phyloP scores from a whole-genome alignment of 2,329 filamentous ascomycete genomes.

The Scytalidium lignicola region DNA sequence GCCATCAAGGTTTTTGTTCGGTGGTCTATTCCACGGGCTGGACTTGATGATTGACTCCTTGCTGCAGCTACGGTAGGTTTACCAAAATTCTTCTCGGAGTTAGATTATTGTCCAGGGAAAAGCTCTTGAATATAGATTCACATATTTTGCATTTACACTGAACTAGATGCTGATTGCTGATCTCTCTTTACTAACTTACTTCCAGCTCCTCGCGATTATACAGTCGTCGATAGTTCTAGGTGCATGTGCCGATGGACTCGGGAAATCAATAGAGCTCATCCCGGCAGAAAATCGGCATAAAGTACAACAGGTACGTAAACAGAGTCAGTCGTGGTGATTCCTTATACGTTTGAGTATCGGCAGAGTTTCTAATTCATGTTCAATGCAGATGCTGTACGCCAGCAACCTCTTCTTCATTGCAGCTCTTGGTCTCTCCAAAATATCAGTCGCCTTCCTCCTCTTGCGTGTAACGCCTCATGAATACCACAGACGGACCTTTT shows the following conservation, averaged over 20 bases:
- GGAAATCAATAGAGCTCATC: slow-evolving; percentile 13
- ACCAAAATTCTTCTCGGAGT: no score
- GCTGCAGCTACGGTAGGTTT: slow-evolving; percentile 3
- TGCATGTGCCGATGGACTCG: slow-evolving; percentile 8
- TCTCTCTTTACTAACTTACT: not conserved
- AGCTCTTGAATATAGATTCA: no score
- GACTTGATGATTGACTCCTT: slow-evolving; percentile 7
- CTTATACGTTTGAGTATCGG: no score
- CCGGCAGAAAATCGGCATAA: slow-evolving; percentile 1
- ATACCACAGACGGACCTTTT: slow-evolving; percentile 32
- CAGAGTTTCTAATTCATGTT: not conserved
- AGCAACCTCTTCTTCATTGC: slow-evolving; percentile 37
- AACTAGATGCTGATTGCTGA: no score
- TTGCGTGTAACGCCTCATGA: slow-evolving; percentile 39
- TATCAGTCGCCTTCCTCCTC: slow-evolving; percentile 36
- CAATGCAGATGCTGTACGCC: slow-evolving; percentile 28
- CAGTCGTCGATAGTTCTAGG: slow-evolving; percentile 7
- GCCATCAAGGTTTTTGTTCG: slow-evolving; percentile 6
- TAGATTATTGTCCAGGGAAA: no score
- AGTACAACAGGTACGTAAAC: slow-evolving; percentile 8
- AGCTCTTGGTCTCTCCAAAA: slow-evolving; percentile 37
- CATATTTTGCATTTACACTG: no score
- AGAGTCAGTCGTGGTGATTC: no score
- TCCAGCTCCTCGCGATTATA: slow-evolving; percentile 6
- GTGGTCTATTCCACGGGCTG: not conserved